Conservation (phyloP, 768 basidiomycete genomes). For the Fomitopsis serialis region DNA sequence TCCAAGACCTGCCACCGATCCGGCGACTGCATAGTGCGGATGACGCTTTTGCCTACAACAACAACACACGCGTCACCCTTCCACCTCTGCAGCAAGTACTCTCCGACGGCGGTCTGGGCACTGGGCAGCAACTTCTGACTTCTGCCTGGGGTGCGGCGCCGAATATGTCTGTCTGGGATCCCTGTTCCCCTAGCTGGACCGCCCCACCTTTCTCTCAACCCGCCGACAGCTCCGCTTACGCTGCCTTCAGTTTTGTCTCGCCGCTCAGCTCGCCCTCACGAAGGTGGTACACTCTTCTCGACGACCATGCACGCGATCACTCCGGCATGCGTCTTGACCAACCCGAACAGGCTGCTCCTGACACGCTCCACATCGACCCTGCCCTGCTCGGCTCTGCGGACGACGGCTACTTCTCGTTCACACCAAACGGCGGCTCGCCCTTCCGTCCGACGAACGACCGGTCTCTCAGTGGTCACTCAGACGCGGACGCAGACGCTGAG, state of each 20-base stretch:
- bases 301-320: not conserved
- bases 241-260: not conserved
- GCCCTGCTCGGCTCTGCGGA: slow-evolving; percentile 6
- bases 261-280: not conserved
- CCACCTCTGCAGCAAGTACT: slow-evolving; percentile 1
- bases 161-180: not conserved
- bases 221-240: not conserved
- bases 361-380: slow-evolving; percentile 16
- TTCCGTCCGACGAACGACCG: too few relatives aligned
- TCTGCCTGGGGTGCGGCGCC: not conserved
- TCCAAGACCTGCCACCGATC: not conserved
- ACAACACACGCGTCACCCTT: not conserved
- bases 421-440: too few relatives aligned
- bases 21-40: not conserved
- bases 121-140: not conserved
- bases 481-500: not conserved
- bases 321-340: not conserved
- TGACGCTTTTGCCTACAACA: not conserved
- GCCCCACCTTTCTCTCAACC: not conserved
- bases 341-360: too few relatives aligned
- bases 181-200: not conserved
- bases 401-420: not conserved
- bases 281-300: not conserved
- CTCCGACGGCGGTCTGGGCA: not conserved
- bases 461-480: too few relatives aligned